A percentile compares a stretch with the other conserved stretches of the same genome.
phyloP scores from a whole-genome alignment of 2,329 filamentous ascomycete species.

The Trichophyton rubrum region DNA sequence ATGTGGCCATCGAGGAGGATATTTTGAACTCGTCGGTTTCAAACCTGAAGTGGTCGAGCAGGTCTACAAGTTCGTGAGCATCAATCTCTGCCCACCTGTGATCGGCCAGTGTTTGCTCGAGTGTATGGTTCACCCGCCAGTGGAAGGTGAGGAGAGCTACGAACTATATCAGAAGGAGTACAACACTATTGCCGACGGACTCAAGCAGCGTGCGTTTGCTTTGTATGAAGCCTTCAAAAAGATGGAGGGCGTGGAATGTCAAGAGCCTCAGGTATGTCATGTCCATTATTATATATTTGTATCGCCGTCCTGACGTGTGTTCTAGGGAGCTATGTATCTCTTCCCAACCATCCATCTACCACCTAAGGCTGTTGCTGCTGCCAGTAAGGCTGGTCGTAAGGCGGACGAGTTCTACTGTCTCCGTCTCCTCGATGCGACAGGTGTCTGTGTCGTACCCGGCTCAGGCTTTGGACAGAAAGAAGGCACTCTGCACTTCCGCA shows the following conservation, averaged over 20 bases:
- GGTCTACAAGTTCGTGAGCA: conserved; percentile 98
- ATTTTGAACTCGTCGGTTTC: conserved; percentile 92
- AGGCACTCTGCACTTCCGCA: conserved; percentile 83
- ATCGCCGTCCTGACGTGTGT: neutral
- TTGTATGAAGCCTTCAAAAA: conserved; percentile 80
- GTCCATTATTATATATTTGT: neutral
- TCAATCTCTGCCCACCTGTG: conserved; percentile 91
- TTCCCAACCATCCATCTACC: conserved; percentile 87
- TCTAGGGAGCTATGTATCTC: conserved; percentile 89
- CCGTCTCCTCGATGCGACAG: conserved; percentile 79
- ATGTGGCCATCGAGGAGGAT: conserved; percentile 93
- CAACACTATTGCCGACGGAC: conserved; percentile 62
- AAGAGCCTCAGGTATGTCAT: conserved; percentile 53
- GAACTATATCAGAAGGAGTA: conserved; percentile 78
- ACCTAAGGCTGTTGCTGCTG: conserved; percentile 61
- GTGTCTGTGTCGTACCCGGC: conserved; percentile 86
- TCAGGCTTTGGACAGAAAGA: conserved; percentile 90
- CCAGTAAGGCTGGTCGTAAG: conserved; percentile 56
- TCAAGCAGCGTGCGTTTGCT: conserved; percentile 67
- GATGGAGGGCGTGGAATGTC: conserved; percentile 94
- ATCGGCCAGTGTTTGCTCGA: conserved; percentile 93
- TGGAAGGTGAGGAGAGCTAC: conserved; percentile 68
- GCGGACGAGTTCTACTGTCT: conserved; percentile 93
- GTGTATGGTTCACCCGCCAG: conserved; percentile 93
- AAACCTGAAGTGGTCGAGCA: conserved; percentile 72